phyloP scores from a whole-genome alignment of 345 rosid species.

The Hibiscus mutabilis region DNA sequence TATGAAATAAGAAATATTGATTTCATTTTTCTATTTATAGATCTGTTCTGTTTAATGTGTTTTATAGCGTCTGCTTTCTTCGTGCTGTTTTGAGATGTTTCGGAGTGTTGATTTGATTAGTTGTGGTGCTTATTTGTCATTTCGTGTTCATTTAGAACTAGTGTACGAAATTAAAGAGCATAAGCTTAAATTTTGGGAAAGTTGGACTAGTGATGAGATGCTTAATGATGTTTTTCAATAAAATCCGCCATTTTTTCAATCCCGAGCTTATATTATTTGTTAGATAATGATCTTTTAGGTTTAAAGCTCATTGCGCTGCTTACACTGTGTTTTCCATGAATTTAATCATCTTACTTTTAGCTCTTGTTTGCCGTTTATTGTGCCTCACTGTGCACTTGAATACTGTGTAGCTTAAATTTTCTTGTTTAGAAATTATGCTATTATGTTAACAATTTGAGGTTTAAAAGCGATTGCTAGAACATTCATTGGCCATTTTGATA shows the following conservation, averaged over 20 bases:
- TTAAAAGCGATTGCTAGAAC: not conserved
- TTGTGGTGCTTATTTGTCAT: not conserved
- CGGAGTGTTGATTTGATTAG: not conserved
- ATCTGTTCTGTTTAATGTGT: not conserved
- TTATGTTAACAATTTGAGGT: not conserved
- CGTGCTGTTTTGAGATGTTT: not conserved
- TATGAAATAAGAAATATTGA: not conserved
- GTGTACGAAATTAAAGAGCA: not conserved
- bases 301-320: too few relatives aligned
- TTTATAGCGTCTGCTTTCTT: not conserved
- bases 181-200: not conserved
- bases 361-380: too few relatives aligned
- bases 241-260: not conserved
- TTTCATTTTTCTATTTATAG: not conserved
- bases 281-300: too few relatives aligned
- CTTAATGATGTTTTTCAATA: not conserved
- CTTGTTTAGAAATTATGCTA: too few relatives aligned
- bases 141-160: not conserved
- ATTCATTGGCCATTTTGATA: not conserved
- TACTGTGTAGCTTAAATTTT: not conserved
- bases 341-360: too few relatives aligned
- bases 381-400: too few relatives aligned
- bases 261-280: not conserved
- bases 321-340: too few relatives aligned
- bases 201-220: not conserved